phyloP scores from a whole-genome alignment of 2,329 filamentous ascomycete genomes.

The Sclerotinia spermophila region DNA sequence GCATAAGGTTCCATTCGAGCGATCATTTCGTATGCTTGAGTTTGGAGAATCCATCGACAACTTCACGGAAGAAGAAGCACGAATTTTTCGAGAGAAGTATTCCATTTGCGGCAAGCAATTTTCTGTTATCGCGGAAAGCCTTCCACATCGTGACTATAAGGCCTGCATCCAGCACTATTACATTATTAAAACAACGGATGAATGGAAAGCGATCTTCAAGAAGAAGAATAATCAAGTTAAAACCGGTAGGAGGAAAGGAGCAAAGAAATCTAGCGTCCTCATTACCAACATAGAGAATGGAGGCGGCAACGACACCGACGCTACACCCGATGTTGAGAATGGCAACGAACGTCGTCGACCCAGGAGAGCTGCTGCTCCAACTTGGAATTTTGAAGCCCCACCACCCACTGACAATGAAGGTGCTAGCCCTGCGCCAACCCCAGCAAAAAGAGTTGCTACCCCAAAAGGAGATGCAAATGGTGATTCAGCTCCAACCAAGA shows the following conservation, averaged over 20 bases:
- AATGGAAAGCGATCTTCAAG: conserved; percentile 57
- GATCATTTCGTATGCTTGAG: conserved; percentile 66
- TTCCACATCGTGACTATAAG: conserved; percentile 68
- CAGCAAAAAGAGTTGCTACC: conserved; percentile 47
- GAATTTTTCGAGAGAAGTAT: conserved; percentile 70
- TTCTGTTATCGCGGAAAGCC: conserved; percentile 68
- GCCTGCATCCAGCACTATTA: conserved; percentile 86
- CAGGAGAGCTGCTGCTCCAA: conserved; percentile 63
- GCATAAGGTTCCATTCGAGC: conserved; percentile 60
- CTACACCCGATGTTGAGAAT: conserved; percentile 48
- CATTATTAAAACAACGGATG: conserved; percentile 75
- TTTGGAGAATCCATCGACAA: conserved; percentile 71
- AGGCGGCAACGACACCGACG: conserved; percentile 34
- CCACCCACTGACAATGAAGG: conserved; percentile 56
- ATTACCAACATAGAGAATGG: conserved; percentile 54
- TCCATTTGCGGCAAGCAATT: conserved; percentile 77
- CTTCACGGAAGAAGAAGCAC: conserved; percentile 68
- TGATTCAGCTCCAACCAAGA: conserved; percentile 40
- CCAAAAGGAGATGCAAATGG: conserved; percentile 43
- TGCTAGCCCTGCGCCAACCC: conserved; percentile 55
- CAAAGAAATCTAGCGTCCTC: conserved; percentile 59
- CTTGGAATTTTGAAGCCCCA: conserved; percentile 63
- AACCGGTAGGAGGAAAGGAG: conserved; percentile 52
- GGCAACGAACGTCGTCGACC: conserved; percentile 55
- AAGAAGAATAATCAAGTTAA: conserved; percentile 45